phyloP scores from a whole-genome alignment of 2,329 filamentous ascomycete genomes.

The Graphiopsis chlorocephala region DNA sequence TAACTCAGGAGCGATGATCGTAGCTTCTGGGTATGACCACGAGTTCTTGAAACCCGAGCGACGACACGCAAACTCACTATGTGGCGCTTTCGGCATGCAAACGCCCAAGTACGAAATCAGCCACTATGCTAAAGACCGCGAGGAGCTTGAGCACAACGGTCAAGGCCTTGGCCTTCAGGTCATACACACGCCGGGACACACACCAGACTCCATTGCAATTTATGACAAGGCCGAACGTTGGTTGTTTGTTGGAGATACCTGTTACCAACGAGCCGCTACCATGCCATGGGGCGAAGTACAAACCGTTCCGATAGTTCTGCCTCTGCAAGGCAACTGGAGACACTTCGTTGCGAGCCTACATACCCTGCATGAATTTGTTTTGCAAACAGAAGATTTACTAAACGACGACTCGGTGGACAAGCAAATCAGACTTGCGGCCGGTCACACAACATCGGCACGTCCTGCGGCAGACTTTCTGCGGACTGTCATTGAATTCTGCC shows the following conservation, averaged over 20 bases:
- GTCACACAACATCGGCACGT: not conserved
- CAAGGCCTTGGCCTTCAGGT: constrained; percentile 39
- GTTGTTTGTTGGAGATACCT: constrained; percentile 48
- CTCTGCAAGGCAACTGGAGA: constrained; percentile 1
- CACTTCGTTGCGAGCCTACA: not conserved
- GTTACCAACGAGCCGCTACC: constrained; percentile 33
- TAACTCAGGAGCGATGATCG: not conserved
- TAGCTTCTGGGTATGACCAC: constrained; percentile 13
- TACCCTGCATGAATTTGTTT: not conserved
- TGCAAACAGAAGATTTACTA: not conserved
- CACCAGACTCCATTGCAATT: constrained; percentile 46
- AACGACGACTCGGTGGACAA: not conserved
- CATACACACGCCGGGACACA: constrained; percentile 48
- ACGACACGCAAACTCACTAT: constrained; percentile 42
- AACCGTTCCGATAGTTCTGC: not conserved
- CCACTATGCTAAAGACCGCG: constrained; percentile 41
- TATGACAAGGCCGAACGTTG: constrained; percentile 45
- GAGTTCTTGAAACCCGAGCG: constrained; percentile 3
- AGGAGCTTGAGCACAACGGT: constrained; percentile 27
- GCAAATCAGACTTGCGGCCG: not conserved
- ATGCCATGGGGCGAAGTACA: constrained; percentile 13
- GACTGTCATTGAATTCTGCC: not conserved
- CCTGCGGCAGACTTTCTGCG: not conserved
- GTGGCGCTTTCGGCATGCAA: constrained; percentile 36
- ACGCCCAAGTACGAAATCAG: constrained; percentile 43